A percentile compares a stretch with the other conserved stretches of the same genome.
These are phyloP conservation scores for Entomortierella beljakovae DNA, from an alignment of 192 early-diverging fungal genomes.

Conservation along the genomic window DNA sequence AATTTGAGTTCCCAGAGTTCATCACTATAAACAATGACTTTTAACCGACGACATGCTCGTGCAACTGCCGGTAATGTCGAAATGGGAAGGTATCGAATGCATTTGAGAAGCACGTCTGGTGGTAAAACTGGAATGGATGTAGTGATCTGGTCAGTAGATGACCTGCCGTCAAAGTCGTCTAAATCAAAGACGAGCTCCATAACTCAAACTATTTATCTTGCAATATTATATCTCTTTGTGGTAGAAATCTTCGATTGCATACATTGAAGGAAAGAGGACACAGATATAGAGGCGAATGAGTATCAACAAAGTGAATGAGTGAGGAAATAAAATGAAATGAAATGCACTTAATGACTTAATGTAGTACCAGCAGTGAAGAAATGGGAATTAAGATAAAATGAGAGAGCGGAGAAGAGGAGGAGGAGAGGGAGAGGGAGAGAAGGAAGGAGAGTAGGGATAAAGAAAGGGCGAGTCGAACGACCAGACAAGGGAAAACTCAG, in stretches of 20 bases:
- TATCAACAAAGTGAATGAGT: conserved; percentile 1
- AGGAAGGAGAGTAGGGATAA: no score
- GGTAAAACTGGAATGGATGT: conserved; percentile 55
- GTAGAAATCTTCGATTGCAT: no score
- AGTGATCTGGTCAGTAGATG: conserved; percentile 38
- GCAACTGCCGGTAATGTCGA: conserved; percentile 63
- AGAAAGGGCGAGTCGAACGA: no score
- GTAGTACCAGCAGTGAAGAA: not conserved
- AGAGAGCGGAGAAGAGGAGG: not conserved
- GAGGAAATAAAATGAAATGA: not conserved
- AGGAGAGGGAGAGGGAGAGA: no score
- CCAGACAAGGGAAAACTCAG: no score
- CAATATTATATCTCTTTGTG: no score
- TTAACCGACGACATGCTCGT: conserved; percentile 74
- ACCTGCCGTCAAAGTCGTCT: conserved; percentile 35
- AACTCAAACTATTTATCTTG: no score
- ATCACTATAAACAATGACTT: conserved; percentile 83
- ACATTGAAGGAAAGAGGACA: no score
- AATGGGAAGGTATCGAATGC: conserved; percentile 60
- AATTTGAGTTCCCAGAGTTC: conserved; percentile 81
- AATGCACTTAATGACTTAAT: not conserved
- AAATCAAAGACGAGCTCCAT: conserved; percentile 55
- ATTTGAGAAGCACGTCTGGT: conserved; percentile 60
- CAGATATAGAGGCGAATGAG: no score
- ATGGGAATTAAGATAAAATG: not conserved